A percentile compares a stretch with the other conserved stretches of the same genome.
These are phyloP conservation scores for Closterium sp. DNA, from an alignment of 139 green algal species.

Conservation along the genomic window DNA sequence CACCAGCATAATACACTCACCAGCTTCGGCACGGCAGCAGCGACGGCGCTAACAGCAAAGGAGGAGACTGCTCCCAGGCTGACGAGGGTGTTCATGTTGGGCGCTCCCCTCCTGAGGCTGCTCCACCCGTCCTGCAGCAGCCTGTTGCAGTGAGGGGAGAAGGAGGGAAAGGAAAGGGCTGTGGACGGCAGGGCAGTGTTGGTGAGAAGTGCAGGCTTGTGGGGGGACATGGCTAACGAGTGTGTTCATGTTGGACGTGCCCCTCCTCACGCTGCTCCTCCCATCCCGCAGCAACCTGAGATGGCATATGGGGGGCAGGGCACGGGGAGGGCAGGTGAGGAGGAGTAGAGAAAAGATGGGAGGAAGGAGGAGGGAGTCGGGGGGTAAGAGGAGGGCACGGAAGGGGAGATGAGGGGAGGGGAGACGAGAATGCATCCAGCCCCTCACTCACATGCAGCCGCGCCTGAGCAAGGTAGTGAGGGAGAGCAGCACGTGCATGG, in stretches of 20 bases:
- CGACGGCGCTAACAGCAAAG: conserved; percentile 80
- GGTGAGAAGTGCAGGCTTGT: not conserved
- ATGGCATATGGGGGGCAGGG: no score
- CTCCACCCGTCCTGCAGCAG: conserved; percentile 72
- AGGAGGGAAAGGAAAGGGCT: not conserved
- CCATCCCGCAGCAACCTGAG: conserved; percentile 68
- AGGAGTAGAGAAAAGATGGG: not conserved
- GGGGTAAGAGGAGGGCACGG: not conserved
- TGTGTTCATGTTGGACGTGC: not conserved
- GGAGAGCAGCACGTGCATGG: no score
- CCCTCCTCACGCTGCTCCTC: conserved; percentile 60
- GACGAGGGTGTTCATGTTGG: conserved; percentile 99
- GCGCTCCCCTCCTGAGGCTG: conserved; percentile 66
- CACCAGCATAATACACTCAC: conserved; percentile 48
- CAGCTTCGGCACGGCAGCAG: conserved; percentile 67
- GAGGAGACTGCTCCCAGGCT: conserved; percentile 78
- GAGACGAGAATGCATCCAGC: no score
- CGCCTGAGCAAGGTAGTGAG: no score
- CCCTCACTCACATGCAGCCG: no score
- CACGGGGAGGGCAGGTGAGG: not conserved
- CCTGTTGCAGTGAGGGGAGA: not conserved
- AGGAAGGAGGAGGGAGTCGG: not conserved
- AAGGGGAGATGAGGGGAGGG: no score
- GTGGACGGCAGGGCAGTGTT: not conserved
- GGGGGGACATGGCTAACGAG: not conserved